Evolutionary conservation across 75 land plant genomes (phyloP).

Genomic region (Cupressus sempervirens): DNA sequence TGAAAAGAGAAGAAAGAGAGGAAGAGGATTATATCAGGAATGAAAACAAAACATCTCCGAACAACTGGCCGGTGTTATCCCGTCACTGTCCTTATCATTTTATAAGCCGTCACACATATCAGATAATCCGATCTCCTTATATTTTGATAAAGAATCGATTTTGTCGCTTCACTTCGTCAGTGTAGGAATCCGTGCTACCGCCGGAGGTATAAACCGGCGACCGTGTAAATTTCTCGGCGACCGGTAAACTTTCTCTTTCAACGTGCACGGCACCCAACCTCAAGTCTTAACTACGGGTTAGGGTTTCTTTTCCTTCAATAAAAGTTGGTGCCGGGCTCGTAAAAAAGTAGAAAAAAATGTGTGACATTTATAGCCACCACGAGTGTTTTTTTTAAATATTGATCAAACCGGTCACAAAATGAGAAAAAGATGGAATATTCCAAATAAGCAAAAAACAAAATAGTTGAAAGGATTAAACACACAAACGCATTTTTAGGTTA

Average conservation of each 20-base stretch:
- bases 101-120: not conserved
- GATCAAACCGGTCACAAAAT: too few relatives aligned
- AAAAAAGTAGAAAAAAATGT: too few relatives aligned
- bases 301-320: not conserved
- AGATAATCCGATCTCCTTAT: not conserved
- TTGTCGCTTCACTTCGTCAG: not conserved
- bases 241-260: not conserved
- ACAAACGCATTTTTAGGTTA: too few relatives aligned
- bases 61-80: constrained; percentile 18
- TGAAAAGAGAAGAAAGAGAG: not conserved
- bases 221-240: too few relatives aligned
- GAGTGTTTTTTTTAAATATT: too few relatives aligned
- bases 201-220: not conserved
- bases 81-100: constrained; percentile 14
- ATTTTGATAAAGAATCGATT: not conserved
- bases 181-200: constrained; percentile 2
- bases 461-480: too few relatives aligned
- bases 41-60: constrained; percentile 10
- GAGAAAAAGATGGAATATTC: too few relatives aligned
- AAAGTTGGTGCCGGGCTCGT: too few relatives aligned
- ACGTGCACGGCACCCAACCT: not conserved
- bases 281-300: not conserved
- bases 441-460: too few relatives aligned
- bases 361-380: too few relatives aligned
- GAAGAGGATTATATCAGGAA: not conserved